Evolutionary conservation across 2,329 filamentous ascomycete species (phyloP).

Genomic region (Hypoxylon sp.): DNA sequence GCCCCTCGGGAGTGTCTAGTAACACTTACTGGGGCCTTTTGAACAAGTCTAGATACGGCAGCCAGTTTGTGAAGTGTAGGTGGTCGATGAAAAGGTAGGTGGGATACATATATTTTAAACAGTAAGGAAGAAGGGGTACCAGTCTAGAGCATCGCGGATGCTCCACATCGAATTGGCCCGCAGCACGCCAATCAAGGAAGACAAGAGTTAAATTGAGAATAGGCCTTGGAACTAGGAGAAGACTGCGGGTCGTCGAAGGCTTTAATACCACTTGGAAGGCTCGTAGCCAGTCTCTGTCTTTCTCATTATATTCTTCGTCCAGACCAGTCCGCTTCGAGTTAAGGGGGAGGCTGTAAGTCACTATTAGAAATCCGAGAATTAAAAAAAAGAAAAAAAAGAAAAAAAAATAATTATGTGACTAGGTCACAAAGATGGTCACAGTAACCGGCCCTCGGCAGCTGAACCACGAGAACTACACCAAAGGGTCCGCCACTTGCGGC

Average conservation of each 20-base stretch:
- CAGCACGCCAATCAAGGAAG: slow-evolving; percentile 43
- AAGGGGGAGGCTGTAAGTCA: slow-evolving; percentile 41
- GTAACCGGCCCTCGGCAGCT: slow-evolving; percentile 45
- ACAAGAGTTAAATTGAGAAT: slow-evolving; percentile 40
- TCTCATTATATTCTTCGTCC: slow-evolving; percentile 42
- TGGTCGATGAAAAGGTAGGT: slow-evolving; percentile 28
- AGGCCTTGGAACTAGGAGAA: slow-evolving; percentile 41
- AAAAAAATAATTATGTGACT: slow-evolving; percentile 39
- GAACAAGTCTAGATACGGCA: slow-evolving; percentile 22
- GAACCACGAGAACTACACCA: slow-evolving; percentile 44
- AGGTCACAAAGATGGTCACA: slow-evolving; percentile 46
- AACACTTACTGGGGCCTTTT: slow-evolving; percentile 42
- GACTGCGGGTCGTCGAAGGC: slow-evolving; percentile 47
- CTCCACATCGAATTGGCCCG: slow-evolving; percentile 46
- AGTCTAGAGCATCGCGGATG: slow-evolving; percentile 38
- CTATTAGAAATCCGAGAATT: slow-evolving; percentile 26
- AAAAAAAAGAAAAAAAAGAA: slow-evolving; percentile 28
- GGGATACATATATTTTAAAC: slow-evolving; percentile 36
- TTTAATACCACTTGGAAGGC: slow-evolving; percentile 49
- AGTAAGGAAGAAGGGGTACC: slow-evolving; percentile 41
- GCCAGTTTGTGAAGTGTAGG: slow-evolving; percentile 25
- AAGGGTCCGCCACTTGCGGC: slow-evolving; percentile 45
- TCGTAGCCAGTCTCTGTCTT: slow-evolving; percentile 35
- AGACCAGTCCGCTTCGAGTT: slow-evolving; percentile 45
- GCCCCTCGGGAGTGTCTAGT: slow-evolving; percentile 46